Evolutionary conservation across 2,329 filamentous ascomycete genomes (phyloP).

Genomic region (Tolypocladium ovalisporum): DNA sequence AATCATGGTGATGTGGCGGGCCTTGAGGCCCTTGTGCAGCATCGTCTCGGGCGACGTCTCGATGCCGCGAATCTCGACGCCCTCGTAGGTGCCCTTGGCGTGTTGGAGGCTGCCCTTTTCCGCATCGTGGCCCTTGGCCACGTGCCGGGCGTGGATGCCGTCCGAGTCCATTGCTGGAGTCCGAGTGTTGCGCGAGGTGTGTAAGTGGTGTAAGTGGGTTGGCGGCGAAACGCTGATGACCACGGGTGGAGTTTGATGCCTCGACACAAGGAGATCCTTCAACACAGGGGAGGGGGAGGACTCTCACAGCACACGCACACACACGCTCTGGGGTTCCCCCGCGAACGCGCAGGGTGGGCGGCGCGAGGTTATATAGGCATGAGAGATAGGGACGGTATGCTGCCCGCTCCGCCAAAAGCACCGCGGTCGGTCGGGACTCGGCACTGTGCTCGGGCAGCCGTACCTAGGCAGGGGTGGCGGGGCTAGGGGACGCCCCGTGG

Average conservation of each 20-base stretch:
- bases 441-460: background rate
- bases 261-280: background rate
- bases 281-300: background rate
- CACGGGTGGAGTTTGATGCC: background rate
- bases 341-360: background rate
- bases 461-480: background rate
- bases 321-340: background rate
- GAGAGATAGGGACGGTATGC: background rate
- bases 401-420: background rate
- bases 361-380: background rate
- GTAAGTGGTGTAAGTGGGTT: background rate
- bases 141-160: constrained; percentile 7
- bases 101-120: constrained; percentile 8
- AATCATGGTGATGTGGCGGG: constrained; percentile 47
- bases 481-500: background rate
- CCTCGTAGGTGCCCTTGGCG: constrained; percentile 1
- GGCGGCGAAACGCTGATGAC: too few relatives aligned
- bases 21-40: constrained; percentile 41
- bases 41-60: constrained; percentile 37
- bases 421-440: background rate
- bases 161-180: constrained; percentile 1
- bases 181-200: too few relatives aligned
- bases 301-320: background rate
- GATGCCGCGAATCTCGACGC: constrained; percentile 32
- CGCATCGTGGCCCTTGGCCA: constrained; percentile 7